These are phyloP conservation scores for Trichosporon faecale DNA, from an alignment of 1,284 basidiomycete genomes.

Conservation along the genomic window DNA sequence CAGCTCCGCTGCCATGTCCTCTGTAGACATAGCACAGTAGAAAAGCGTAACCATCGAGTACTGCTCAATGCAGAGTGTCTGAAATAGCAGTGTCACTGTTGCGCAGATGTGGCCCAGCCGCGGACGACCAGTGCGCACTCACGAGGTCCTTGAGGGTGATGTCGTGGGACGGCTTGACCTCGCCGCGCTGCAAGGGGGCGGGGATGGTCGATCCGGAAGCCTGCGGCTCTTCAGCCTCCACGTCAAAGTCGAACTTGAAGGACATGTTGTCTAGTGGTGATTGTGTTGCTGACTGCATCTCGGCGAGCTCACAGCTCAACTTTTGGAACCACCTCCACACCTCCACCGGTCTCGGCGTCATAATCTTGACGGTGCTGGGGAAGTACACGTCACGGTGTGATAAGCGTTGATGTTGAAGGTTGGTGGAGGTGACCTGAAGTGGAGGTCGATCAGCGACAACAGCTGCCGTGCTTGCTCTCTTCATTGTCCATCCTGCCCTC, in stretches of 20 bases:
- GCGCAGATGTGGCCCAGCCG: too few relatives aligned
- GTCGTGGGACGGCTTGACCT: slow-evolving; percentile 30
- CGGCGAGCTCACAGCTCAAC: background rate
- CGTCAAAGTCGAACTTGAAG: slow-evolving; percentile 54
- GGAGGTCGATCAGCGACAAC: background rate
- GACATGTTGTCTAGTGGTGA: slow-evolving; percentile 34
- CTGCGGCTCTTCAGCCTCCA: slow-evolving; percentile 33
- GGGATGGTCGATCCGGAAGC: background rate
- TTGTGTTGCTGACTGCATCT: background rate
- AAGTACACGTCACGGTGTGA: background rate
- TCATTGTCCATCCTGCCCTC: background rate
- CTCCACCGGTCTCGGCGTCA: slow-evolving; percentile 4
- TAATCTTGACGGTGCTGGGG: background rate
- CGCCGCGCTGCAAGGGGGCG: slow-evolving; percentile 7
- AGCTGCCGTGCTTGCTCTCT: background rate
- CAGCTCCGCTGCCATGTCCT: too few relatives aligned
- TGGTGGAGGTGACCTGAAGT: background rate
- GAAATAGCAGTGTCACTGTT: too few relatives aligned
- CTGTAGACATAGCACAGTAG: too few relatives aligned
- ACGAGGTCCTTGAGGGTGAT: slow-evolving; percentile 29
- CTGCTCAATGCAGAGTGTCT: background rate
- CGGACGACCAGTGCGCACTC: background rate
- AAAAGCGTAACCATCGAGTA: too few relatives aligned
- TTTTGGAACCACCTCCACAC: slow-evolving; percentile 7
- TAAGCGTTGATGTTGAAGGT: background rate